Evolutionary conservation across 1,139 yeast species (phyloP).

Genomic region (Saccharomycopsis hybrid): DNA sequence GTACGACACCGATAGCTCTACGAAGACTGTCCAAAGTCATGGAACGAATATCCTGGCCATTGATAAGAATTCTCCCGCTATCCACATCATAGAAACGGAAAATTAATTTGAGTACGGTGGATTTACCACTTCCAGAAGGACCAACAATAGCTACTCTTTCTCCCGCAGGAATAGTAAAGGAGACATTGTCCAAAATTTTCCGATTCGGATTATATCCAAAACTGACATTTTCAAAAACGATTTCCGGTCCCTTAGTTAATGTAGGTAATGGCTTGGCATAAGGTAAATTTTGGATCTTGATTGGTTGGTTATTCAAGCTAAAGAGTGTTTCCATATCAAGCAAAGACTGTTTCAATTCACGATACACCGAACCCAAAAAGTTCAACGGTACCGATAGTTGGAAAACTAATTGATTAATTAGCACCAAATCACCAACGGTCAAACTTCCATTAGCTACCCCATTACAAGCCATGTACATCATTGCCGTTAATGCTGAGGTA

Average conservation of each 20-base stretch:
- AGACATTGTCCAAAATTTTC: slow-evolving; percentile 74
- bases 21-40: slow-evolving; percentile 75
- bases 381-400: slow-evolving; percentile 92
- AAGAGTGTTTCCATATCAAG: slow-evolving; percentile 90
- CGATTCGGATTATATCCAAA: slow-evolving; percentile 90
- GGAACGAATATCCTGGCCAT: slow-evolving; percentile 81
- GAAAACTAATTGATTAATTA: slow-evolving; percentile 91
- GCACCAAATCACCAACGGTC: slow-evolving; percentile 93
- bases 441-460: slow-evolving; percentile 80
- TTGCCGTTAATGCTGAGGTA: slow-evolving; percentile 84
- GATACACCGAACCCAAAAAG: slow-evolving; percentile 88
- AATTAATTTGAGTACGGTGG: slow-evolving; percentile 76
- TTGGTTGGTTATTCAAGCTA: slow-evolving; percentile 69
- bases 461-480: slow-evolving; percentile 99
- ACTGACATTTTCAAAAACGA: slow-evolving; percentile 82
- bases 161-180: slow-evolving; percentile 87
- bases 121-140: slow-evolving; percentile 92
- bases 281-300: slow-evolving; percentile 55
- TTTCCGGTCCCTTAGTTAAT: slow-evolving; percentile 51
- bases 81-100: slow-evolving; percentile 87
- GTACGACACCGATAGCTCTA: slow-evolving; percentile 79
- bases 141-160: slow-evolving; percentile 90
- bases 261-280: slow-evolving; percentile 55
- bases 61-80: slow-evolving; percentile 72
- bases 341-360: slow-evolving; percentile 88